Evolutionary conservation across 2,329 filamentous ascomycete species (phyloP), one percentile per base, ranked within the genome.

Genomic region (Ophiostoma tasmaniense): DNA sequence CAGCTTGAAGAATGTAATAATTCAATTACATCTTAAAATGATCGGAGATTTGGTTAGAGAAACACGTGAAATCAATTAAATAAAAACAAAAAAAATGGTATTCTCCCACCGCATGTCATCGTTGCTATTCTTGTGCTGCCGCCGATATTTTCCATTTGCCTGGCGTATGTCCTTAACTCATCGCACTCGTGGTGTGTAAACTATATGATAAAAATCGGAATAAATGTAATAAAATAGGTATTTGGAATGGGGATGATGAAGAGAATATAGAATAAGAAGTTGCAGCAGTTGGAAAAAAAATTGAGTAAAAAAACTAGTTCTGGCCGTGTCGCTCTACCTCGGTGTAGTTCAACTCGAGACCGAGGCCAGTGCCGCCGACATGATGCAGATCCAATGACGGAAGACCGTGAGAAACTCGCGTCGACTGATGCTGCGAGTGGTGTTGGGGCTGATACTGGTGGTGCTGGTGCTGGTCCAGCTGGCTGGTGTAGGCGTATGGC

Each of bases 401-500:
- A 25, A 30, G 13, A 13, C 13, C 22, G 11, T 64, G 59, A 11
- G 35, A 8, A 6, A 11, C 30, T 7, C n/a, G 59, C 4, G 2
- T 7, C 17, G 28, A 8, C 30, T 64, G 28, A 3, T 35, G 59
- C 59, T 64, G 59, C 28, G n/a, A 1, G 10, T 55, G 50, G 22
- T 28, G 50, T 25, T 64, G 59, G 2, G 14, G 17, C 14, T 64
- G 59, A 17, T 33, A 20, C 30, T 33, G 33, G 17, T 35, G 30
- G 20, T 64, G 61, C 33, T 64, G 61, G 3, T 37, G 30, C 61
- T 37, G 61, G 33, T 22, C 61, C 8, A 62, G 59, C 10, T 4
- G 17, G 33, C 61, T 20, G 6, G 17, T 33, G 11, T 64, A 64
- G 17, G 71, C 45, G 17, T 66, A 73, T 0, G 71, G 55, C 2